These are phyloP conservation scores for Cytospora mali DNA, from an alignment of 2,329 filamentous ascomycete species.

Conservation along the genomic window DNA sequence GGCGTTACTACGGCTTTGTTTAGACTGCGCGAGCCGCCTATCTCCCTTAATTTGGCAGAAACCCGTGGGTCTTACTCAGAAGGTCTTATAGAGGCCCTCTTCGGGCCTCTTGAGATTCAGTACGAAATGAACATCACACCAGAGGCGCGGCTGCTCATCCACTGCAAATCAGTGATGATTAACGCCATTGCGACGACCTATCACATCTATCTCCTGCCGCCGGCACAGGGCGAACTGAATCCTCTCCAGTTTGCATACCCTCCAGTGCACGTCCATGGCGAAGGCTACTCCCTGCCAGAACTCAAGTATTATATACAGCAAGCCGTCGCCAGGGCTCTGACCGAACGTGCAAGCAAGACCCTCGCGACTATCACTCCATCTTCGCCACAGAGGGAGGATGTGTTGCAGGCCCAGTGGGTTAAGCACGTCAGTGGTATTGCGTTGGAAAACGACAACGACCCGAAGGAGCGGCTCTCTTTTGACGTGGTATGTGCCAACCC, in stretches of 20 bases:
- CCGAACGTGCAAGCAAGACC: constrained; percentile 39
- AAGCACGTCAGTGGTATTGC: constrained; percentile 38
- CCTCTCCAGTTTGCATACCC: constrained; percentile 45
- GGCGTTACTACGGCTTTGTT: constrained; percentile 48
- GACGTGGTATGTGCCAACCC: constrained; percentile 21
- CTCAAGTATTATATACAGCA: constrained; percentile 51
- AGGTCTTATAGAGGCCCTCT: constrained; percentile 47
- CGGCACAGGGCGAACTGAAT: constrained; percentile 33
- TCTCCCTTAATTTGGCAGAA: constrained; percentile 32
- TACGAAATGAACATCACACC: constrained; percentile 51
- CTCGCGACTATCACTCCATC: constrained; percentile 29
- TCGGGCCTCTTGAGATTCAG: constrained; percentile 45
- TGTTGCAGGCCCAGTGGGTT: constrained; percentile 33
- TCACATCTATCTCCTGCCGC: constrained; percentile 43
- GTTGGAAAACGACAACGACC: constrained; percentile 19
- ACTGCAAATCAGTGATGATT: constrained; percentile 47
- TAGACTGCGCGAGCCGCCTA: constrained; percentile 44
- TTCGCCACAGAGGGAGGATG: constrained; percentile 11
- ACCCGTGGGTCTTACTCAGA: constrained; percentile 43
- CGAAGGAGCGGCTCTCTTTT: constrained; percentile 15
- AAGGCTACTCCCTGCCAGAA: constrained; percentile 48
- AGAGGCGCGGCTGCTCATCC: constrained; percentile 45
- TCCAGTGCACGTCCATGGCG: constrained; percentile 42
- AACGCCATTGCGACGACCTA: constrained; percentile 51
- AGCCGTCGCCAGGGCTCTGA: constrained; percentile 45